Percentiles rank a stretch among this genome's conserved stretches.
These are phyloP conservation scores for Trypanosoma brucei DNA, from an alignment of 208 protist species.

Conservation along the genomic window DNA sequence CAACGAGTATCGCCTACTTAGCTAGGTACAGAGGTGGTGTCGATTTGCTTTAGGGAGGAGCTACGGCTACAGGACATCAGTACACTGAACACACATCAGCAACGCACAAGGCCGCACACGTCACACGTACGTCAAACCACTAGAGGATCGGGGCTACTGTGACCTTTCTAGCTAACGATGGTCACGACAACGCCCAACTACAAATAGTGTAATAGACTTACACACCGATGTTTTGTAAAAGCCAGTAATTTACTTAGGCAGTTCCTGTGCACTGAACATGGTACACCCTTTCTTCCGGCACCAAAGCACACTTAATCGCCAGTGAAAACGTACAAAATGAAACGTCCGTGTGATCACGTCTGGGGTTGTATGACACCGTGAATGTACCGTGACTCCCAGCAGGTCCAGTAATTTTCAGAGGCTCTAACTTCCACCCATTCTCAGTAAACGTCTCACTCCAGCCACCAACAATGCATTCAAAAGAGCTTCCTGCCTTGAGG, in stretches of 20 bases:
- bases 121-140: too few species aligned
- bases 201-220: too few species aligned
- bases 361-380: conserved; percentile 22
- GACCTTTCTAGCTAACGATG: too few species aligned
- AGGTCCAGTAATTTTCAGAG: conserved; percentile 21
- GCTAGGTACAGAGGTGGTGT: too few species aligned
- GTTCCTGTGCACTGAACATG: conserved; percentile 41
- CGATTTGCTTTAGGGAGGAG: too few species aligned
- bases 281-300: conserved; percentile 10
- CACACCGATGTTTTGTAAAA: too few species aligned
- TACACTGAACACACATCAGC: too few species aligned
- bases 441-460: conserved; percentile 39
- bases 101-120: too few species aligned
- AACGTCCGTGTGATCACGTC: conserved; percentile 15
- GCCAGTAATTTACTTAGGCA: conserved; percentile 8
- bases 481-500: conserved; percentile 29
- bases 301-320: conserved; percentile 11
- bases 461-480: conserved; percentile 39
- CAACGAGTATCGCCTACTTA: too few species aligned
- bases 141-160: too few species aligned
- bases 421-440: conserved; percentile 36
- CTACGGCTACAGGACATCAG: too few species aligned
- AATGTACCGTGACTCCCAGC: conserved; percentile 20
- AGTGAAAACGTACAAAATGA: conserved; percentile 27
- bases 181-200: too few species aligned